A percentile compares a stretch with the other conserved stretches of the same genome.
These are phyloP conservation scores for Tolypocladium amazonense DNA, from an alignment of 2,329 filamentous ascomycete species.

Conservation along the genomic window DNA sequence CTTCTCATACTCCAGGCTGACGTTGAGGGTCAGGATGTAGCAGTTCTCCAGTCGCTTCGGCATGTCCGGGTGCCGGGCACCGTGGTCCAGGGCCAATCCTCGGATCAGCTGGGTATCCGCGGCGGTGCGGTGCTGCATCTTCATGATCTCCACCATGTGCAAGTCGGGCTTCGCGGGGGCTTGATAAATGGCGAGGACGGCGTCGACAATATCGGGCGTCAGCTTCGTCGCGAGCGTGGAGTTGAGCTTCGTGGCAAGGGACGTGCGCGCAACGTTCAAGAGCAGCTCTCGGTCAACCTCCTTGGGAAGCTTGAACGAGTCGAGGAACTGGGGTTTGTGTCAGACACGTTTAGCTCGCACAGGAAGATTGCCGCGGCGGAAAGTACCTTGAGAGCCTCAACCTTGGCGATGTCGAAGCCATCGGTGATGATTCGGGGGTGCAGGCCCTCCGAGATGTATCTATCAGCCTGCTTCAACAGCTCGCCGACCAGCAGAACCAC, in stretches of 20 bases:
- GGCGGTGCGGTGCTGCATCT: constrained; percentile 96
- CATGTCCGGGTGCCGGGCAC: constrained; percentile 96
- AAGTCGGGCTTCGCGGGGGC: constrained; percentile 85
- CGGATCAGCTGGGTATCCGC: constrained; percentile 94
- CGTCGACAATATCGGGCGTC: constrained; percentile 91
- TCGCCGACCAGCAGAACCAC: constrained; percentile 93
- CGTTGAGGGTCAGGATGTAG: constrained; percentile 88
- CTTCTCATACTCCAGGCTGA: constrained; percentile 97
- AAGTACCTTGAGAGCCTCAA: constrained; percentile 71
- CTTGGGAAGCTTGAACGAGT: constrained; percentile 80
- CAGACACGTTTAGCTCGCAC: neutral
- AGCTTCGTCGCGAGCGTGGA: constrained; percentile 78
- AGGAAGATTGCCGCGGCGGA: neutral
- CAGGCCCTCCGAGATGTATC: constrained; percentile 92
- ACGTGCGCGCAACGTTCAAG: constrained; percentile 85
- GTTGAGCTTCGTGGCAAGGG: constrained; percentile 91
- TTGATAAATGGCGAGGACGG: constrained; percentile 89
- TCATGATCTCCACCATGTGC: constrained; percentile 99
- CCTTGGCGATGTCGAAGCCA: constrained; percentile 94
- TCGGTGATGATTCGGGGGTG: constrained; percentile 96
- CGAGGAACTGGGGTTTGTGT: constrained; percentile 60
- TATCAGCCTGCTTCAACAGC: constrained; percentile 92
- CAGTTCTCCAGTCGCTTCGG: constrained; percentile 93
- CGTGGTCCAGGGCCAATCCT: constrained; percentile 87
- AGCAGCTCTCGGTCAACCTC: constrained; percentile 91